Conservation (phyloP, 768 basidiomycete species). For the Amanita pallidorosea region DNA sequence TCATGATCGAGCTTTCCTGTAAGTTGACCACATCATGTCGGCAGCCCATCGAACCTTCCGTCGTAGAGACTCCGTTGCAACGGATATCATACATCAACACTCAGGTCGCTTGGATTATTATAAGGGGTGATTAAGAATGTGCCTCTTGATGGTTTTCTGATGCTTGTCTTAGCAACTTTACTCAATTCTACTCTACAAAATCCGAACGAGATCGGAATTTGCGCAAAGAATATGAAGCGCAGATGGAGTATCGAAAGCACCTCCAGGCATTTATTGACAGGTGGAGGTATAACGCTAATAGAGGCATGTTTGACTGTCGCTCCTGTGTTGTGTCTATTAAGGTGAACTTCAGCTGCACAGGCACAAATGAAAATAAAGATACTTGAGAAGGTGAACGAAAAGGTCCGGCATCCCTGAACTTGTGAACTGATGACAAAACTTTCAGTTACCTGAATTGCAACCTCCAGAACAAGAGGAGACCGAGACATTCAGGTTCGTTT, state of each 20-base stretch:
- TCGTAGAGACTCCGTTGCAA: conserved; percentile 82
- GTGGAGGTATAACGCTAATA: conserved; percentile 96
- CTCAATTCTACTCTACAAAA: conserved; percentile 98
- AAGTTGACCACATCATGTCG: conserved; percentile 11
- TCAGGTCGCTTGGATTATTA: conserved; percentile 91
- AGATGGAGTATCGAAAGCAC: conserved; percentile 92
- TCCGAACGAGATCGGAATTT: conserved; percentile 87
- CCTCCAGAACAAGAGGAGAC: conserved; percentile 90
- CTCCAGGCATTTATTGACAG: conserved; percentile 96
- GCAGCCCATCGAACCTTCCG: neutral
- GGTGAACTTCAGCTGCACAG: conserved; percentile 55
- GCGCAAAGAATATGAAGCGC: conserved; percentile 91
- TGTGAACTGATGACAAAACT: neutral
- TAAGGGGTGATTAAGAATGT: conserved; percentile 58
- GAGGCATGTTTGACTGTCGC: conserved; percentile 36
- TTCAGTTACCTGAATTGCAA: conserved; percentile 79
- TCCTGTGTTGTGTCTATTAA: neutral
- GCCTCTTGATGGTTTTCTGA: neutral
- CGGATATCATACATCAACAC: conserved; percentile 97
- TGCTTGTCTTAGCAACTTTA: conserved; percentile 62
- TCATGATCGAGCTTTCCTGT: conserved; percentile 96
- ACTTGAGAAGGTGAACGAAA: conserved; percentile 50
- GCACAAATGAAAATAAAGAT: conserved; percentile 72
- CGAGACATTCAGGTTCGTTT: conserved; percentile 75
- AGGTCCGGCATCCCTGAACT: neutral